phyloP scores from a whole-genome alignment of 2,329 filamentous ascomycete genomes.

The Beauveria asiatica region DNA sequence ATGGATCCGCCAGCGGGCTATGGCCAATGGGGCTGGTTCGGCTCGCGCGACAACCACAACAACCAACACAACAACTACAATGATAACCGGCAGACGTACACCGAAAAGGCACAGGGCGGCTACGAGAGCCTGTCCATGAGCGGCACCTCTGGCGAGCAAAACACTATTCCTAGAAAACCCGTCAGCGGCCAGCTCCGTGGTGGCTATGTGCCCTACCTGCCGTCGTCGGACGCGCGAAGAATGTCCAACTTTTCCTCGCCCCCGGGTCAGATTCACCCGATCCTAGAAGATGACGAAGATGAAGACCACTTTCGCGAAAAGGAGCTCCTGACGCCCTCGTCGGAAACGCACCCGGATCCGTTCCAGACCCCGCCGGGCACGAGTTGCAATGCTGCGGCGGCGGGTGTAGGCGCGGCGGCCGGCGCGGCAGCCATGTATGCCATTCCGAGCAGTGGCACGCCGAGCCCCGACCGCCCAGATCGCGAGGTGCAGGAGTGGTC shows the following conservation, averaged over 20 bases:
- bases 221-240: slow-evolving; percentile 17
- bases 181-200: slow-evolving; percentile 21
- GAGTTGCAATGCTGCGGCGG: slow-evolving; percentile 9
- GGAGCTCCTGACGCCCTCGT: slow-evolving; percentile 26
- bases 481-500: slow-evolving; percentile 52
- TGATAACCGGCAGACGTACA: not conserved
- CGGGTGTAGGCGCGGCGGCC: slow-evolving; percentile 12
- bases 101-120: slow-evolving; percentile 31
- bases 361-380: slow-evolving; percentile 36
- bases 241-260: slow-evolving; percentile 21
- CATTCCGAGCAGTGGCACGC: slow-evolving; percentile 26
- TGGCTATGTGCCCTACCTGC: slow-evolving; percentile 22
- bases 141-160: slow-evolving; percentile 14
- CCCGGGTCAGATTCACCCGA: slow-evolving; percentile 45
- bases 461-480: slow-evolving; percentile 37
- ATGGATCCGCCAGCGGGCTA: slow-evolving; percentile 21
- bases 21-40: slow-evolving; percentile 22
- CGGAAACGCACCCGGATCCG: slow-evolving; percentile 35
- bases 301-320: slow-evolving; percentile 32
- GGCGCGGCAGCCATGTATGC: slow-evolving; percentile 8
- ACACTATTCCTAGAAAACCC: slow-evolving; percentile 27
- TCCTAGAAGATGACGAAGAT: slow-evolving; percentile 47
- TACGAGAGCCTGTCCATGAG: slow-evolving; percentile 40
- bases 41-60: slow-evolving; percentile 13
- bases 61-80: not conserved